Percentiles rank a stretch among this genome's conserved stretches.
Evolutionary conservation across 495 filamentous ascomycete genomes (phyloP).

Genomic region (Hypoxylon fuscum): DNA sequence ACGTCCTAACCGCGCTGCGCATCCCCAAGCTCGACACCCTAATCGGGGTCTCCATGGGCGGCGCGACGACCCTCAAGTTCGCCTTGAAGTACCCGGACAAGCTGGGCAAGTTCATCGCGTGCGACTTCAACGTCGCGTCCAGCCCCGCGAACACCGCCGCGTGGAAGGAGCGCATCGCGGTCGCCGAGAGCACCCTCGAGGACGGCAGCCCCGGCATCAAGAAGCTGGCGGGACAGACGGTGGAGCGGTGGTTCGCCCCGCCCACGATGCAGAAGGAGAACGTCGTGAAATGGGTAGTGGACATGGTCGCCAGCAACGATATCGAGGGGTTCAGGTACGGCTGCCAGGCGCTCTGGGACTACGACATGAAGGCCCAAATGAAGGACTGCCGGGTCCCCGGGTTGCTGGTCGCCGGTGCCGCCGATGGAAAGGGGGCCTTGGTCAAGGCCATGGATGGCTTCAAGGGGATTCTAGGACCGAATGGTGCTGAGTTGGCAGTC

Average conservation of each 20-base stretch:
- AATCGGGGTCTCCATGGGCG: slow-evolving; percentile 80
- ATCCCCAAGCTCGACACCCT: slow-evolving; percentile 67
- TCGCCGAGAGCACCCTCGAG: slow-evolving; percentile 68
- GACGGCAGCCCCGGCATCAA: slow-evolving; percentile 58
- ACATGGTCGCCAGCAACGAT: slow-evolving; percentile 69
- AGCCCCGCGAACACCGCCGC: slow-evolving; percentile 75
- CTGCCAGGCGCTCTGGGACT: slow-evolving; percentile 78
- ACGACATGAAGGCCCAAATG: slow-evolving; percentile 75
- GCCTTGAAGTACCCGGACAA: slow-evolving; percentile 70
- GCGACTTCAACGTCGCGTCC: slow-evolving; percentile 77
- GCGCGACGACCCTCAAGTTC: slow-evolving; percentile 75
- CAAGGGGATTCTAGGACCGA: slow-evolving; percentile 59
- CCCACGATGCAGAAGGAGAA: slow-evolving; percentile 60
- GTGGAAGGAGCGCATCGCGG: slow-evolving; percentile 77
- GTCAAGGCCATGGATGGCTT: slow-evolving; percentile 82
- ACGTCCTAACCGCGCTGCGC: slow-evolving; percentile 66
- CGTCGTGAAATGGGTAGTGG: slow-evolving; percentile 58
- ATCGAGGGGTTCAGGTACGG: slow-evolving; percentile 73
- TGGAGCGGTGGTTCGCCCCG: slow-evolving; percentile 77
- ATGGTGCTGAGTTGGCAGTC: slow-evolving; percentile 64
- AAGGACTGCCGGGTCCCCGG: slow-evolving; percentile 64
- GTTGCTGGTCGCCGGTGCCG: slow-evolving; percentile 72
- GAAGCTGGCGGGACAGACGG: slow-evolving; percentile 71
- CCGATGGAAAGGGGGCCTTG: slow-evolving; percentile 72
- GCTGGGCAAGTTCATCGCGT: slow-evolving; percentile 70